Evolutionary conservation across 139 green algal genomes (phyloP), one percentile per base, ranked within the genome.

Genomic region (Micractinium conductrix): DNA sequence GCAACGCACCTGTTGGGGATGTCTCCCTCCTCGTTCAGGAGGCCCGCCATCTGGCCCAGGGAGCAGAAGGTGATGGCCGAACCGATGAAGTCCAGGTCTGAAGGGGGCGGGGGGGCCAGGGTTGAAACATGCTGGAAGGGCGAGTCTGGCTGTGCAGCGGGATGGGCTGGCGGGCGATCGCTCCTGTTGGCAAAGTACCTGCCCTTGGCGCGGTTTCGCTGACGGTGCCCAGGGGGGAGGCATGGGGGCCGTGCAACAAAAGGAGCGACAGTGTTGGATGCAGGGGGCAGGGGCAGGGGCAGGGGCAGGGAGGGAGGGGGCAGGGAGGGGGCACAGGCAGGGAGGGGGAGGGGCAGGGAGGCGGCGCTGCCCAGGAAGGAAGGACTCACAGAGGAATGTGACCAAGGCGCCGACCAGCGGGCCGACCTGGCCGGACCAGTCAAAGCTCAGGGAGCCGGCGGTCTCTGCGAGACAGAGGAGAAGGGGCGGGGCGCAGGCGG

Each of bases 31-130:
- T 87, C 81, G 63, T 91, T 55, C 45, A 90, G 73, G 53, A 88
- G 87, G 38, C 88, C 90, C 2, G 78, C 85, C 84, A 92, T 91
- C 73, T 37, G 33, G 19, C 83, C 84, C 84, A 92, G 89, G 69
- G 84, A 85, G 38, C 86, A 80, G 73, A 91, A 87, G 84, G 87
- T 89, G 73, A 89, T 89, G 70, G 87, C 83, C 22, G 76, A 68
- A 24, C 81, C 90, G 33, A 93, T 87, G 83, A 93, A 90, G 74
- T 93, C 90, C 1, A 93, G 73, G 83, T 93, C 91, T 80, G 74
- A 14, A 68, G 45, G 45, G 74, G n/a, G 28, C 2, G 37, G 4
- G 17, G 40, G 38, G 40, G n/a, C n/a, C n/a, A n/a, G n/a, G n/a
- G n/a, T n/a, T n/a, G n/a, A n/a, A n/a, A n/a, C n/a, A n/a, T n/a